Evolutionary conservation across 371 early-diverging fungal genomes (phyloP), one percentile per base, ranked within the genome.

Genomic region (Apophysomyces sp.): DNA sequence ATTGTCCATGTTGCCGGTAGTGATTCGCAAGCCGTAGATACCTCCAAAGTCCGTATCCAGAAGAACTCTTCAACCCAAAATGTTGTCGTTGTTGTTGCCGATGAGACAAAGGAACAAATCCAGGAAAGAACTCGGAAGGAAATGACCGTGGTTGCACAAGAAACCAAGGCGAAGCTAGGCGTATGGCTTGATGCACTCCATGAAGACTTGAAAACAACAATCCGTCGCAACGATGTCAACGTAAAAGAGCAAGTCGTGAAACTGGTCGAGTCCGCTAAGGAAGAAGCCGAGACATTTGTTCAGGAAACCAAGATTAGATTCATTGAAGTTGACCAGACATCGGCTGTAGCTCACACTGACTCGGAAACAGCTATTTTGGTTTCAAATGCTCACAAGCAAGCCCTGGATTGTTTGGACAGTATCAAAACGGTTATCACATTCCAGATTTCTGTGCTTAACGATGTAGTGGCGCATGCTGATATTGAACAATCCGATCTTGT

Each of bases 111-210:
- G 21, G 70, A 69, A 30, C 69, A 77, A 52, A 64, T 61, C 16
- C 65, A 71, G 34, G 65, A 73, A 54, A 67, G 73, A 26, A 57
- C 68, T 12, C 59, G 41, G 12, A 65, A 69, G 15, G 74, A 77
- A 57, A 52, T 73, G 11, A 58, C 62, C 12, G 40, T 72, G 0
- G 69, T 69, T 63, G 70, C 66, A 28, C 66, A 73, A 62, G 72
- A 73, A 39, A 69, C 66, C 49, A 71, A 74, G 60, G 60, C 57
- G 2, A 58, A 62, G 18, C 21, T 74, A 11, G 61, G 57, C 27
- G 67, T 40, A 60, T 74, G 72, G 69, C 67, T 73, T 15, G 74
- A 72, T 6, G 39, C 65, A 9, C 60, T 77, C 1, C 55, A 71
- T 37, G 62, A 69, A 30, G 63, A 57, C 13, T 55, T 77, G 13